Evolutionary conservation across 1,139 yeast species (phyloP).

Genomic region (Suhomyces maxii): DNA sequence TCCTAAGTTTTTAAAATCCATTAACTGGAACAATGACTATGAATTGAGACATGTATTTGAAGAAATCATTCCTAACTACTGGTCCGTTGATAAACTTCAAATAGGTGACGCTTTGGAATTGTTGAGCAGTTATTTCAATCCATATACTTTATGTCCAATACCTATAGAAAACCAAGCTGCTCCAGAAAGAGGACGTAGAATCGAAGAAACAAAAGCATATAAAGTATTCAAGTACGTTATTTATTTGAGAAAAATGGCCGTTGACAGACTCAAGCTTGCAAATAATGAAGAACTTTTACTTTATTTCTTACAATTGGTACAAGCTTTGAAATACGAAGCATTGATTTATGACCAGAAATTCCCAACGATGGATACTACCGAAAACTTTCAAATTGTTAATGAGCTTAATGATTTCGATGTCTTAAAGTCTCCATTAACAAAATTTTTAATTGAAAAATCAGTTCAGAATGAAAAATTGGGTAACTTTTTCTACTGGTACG

Average conservation of each 20-base stretch:
- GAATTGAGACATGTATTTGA: conserved; percentile 80
- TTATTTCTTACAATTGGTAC: conserved; percentile 86
- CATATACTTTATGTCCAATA: conserved; percentile 27
- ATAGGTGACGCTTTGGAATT: conserved; percentile 92
- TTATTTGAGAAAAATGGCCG: conserved; percentile 77
- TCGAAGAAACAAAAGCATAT: conserved; percentile 34
- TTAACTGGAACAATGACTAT: conserved; percentile 81
- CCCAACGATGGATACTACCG: conserved; percentile 7
- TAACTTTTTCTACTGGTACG: conserved; percentile 87
- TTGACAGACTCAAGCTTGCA: conserved; percentile 76
- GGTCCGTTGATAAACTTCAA: conserved; percentile 69
- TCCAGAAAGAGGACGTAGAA: conserved; percentile 11
- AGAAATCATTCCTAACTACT: conserved; percentile 45
- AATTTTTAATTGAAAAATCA: conserved; percentile 74
- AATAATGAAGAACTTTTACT: conserved; percentile 76
- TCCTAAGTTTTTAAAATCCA: conserved; percentile 83
- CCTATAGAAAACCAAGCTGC: conserved; percentile 4
- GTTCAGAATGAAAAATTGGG: conserved; percentile 67
- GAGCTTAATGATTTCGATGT: conserved; percentile 24
- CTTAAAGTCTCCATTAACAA: conserved; percentile 64
- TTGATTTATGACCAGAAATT: conserved; percentile 21
- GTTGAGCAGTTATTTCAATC: conserved; percentile 68
- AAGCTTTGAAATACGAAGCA: conserved; percentile 78
- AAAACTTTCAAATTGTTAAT: conserved; percentile 24
- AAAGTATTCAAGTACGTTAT: conserved; percentile 37